These are phyloP conservation scores for Solanum hybrid DNA, from an alignment of 305 asterid genomes.

Conservation along the genomic window DNA sequence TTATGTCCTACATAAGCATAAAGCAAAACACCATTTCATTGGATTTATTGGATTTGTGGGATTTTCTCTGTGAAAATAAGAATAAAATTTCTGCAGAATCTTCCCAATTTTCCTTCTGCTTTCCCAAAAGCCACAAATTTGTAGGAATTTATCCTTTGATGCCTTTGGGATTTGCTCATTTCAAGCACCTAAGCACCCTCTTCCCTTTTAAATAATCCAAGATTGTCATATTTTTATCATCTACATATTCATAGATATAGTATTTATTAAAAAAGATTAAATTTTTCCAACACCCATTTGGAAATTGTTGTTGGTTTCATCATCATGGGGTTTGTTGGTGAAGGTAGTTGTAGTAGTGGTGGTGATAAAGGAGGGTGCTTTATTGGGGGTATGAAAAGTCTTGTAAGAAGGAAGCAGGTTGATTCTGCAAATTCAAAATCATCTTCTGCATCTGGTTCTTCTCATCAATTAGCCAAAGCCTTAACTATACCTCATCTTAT, in stretches of 20 bases:
- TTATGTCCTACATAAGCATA: background rate
- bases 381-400: conserved; percentile 43
- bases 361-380: conserved; percentile 31
- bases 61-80: background rate
- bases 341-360: conserved; percentile 20
- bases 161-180: background rate
- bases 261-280: background rate
- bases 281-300: background rate
- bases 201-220: background rate
- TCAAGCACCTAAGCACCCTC: background rate
- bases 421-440: conserved; percentile 52
- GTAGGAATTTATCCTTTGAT: background rate
- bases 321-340: conserved; percentile 41
- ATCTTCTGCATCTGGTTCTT: conserved; percentile 22
- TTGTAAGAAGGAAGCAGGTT: conserved; percentile 86
- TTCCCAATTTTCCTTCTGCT: background rate
- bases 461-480: conserved; percentile 69
- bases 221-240: background rate
- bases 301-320: conserved; percentile 11
- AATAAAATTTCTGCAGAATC: background rate
- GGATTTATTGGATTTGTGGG: background rate
- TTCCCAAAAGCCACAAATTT: background rate
- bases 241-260: background rate
- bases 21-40: background rate
- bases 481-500: conserved; percentile 78